A percentile compares a stretch with the other conserved stretches of the same genome.
Conservation (phyloP, 768 basidiomycete genomes). For the Candolleomyces aberdarensis region DNA sequence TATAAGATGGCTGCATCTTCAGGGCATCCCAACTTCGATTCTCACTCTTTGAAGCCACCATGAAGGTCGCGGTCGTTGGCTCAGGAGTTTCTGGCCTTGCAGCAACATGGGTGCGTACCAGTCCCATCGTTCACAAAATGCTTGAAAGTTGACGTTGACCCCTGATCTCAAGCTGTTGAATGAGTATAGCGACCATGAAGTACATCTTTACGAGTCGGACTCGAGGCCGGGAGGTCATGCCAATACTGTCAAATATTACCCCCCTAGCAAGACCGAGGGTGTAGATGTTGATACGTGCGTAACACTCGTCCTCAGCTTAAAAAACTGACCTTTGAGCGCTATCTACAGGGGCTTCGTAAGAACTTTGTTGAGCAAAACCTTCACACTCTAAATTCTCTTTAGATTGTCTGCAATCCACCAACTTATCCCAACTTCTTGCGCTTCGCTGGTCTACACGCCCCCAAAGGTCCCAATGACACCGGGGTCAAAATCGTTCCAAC, state of each 20-base stretch:
- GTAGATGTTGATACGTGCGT: conserved; percentile 72
- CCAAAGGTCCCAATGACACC: conserved; percentile 1
- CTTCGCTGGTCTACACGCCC: conserved; percentile 49
- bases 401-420: conserved; percentile 76
- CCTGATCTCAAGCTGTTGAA: conserved; percentile 54
- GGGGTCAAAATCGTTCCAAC: conserved; percentile 49
- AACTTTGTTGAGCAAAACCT: conserved; percentile 5
- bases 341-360: conserved; percentile 54
- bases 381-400: not conserved
- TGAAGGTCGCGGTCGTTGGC: conserved; percentile 73
- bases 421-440: conserved; percentile 80
- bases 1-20: not conserved
- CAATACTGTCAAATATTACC: conserved; percentile 60
- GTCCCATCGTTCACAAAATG: not conserved
- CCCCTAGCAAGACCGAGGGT: conserved; percentile 30
- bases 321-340: not conserved
- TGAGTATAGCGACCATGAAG: conserved; percentile 69
- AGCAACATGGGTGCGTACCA: conserved; percentile 62
- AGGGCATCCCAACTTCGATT: not conserved
- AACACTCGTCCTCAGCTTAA: not conserved
- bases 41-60: conserved; percentile 12
- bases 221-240: conserved; percentile 71
- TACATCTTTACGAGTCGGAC: conserved; percentile 72
- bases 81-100: conserved; percentile 78
- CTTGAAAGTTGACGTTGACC: not conserved